phyloP scores from a whole-genome alignment of 1,284 basidiomycete genomes.

The Ustilago hordei region DNA sequence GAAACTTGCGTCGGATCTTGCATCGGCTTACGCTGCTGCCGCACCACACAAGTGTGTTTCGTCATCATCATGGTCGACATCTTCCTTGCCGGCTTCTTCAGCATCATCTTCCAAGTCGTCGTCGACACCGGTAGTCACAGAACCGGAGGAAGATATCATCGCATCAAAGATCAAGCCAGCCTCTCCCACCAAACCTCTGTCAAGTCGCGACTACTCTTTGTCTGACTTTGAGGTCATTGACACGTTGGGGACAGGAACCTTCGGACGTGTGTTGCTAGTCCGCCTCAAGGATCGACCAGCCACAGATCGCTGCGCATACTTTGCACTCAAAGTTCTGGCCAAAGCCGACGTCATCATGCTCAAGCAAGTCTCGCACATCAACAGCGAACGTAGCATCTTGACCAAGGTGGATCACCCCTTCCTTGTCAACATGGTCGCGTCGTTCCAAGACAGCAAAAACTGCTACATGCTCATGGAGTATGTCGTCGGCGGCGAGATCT shows the following conservation, averaged over 20 bases:
- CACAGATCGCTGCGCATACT: conserved; percentile 63
- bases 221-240: conserved; percentile 55
- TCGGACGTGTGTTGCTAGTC: conserved; percentile 61
- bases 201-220: conserved; percentile 23
- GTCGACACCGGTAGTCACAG: background rate
- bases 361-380: conserved; percentile 75
- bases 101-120: conserved; percentile 6
- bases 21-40: background rate
- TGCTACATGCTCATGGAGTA: conserved; percentile 74
- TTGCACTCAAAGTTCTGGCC: conserved; percentile 73
- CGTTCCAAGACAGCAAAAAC: conserved; percentile 72
- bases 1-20: background rate
- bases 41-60: background rate
- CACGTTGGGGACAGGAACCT: conserved; percentile 63
- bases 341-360: conserved; percentile 73
- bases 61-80: background rate
- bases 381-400: conserved; percentile 73
- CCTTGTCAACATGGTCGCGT: conserved; percentile 55
- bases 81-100: conserved; percentile 2
- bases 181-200: background rate
- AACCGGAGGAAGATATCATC: background rate
- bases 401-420: conserved; percentile 61
- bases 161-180: background rate
- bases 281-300: conserved; percentile 29
- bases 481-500: conserved; percentile 73